A percentile compares a stretch with the other conserved stretches of the same genome.
Evolutionary conservation across 805 yeast species (phyloP).

Genomic region (Tanozyma kutaoensis): DNA sequence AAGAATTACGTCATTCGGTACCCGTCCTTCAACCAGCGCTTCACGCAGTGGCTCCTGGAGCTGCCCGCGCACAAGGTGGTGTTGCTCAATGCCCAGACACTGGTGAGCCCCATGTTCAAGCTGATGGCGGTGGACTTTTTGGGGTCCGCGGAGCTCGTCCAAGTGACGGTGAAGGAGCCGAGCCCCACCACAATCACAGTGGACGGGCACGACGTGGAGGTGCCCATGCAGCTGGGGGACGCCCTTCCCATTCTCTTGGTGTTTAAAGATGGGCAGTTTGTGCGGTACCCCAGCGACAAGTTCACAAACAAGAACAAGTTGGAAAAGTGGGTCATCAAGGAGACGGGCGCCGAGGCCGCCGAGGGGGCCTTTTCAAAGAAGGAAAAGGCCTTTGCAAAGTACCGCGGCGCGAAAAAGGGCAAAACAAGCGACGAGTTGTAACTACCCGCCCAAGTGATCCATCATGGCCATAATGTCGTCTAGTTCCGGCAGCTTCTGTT

Average conservation of each 20-base stretch:
- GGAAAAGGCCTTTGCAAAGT: conserved; percentile 14
- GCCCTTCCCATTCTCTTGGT: conserved; percentile 15
- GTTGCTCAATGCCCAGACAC: conserved; percentile 37
- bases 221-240: conserved; percentile 8
- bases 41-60: conserved; percentile 14
- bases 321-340: conserved; percentile 17
- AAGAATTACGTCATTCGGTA: conserved; percentile 54
- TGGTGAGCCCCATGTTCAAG: conserved; percentile 43
- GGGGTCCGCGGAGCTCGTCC: conserved; percentile 34
- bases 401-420: conserved; percentile 15
- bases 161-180: conserved; percentile 13
- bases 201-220: conserved; percentile 8
- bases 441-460: conserved; percentile 14
- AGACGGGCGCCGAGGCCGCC: conserved; percentile 14
- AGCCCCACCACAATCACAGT: conserved; percentile 3
- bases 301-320: conserved; percentile 16
- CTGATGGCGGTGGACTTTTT: conserved; percentile 61
- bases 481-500: conserved; percentile 5
- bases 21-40: conserved; percentile 12
- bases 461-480: conserved; percentile 24
- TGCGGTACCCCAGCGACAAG: conserved; percentile 11
- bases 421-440: conserved; percentile 4
- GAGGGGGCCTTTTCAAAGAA: conserved; percentile 26
- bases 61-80: conserved; percentile 28
- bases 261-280: conserved; percentile 7